Base-by-base conservation (phyloP, 78 protist species). In the Tieghemostelium lacteum region DNA sequence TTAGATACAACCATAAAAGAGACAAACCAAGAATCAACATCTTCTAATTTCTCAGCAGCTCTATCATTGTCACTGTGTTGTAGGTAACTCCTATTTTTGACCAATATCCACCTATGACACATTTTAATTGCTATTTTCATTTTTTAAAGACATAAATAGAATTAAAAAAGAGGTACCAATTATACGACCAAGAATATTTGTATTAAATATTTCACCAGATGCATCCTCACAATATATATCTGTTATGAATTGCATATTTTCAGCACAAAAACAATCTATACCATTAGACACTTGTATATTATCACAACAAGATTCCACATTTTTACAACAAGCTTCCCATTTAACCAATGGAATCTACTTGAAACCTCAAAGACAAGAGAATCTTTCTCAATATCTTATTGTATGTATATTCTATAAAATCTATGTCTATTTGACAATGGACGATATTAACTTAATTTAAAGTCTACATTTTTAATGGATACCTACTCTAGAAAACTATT, bases 241-340 rank as follows among this genome's bases (percentile, higher is more conserved):
- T 16, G 77, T 87, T 12, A 93, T 93, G 96, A 93, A 93, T 72
- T 77, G 87, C 60, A 87, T 93, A 19, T 93, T 93, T 40, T 76
- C 96, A 33, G 93, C 96, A 55, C 96, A 93, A 58, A 93, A 87
- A 57, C 92, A 92, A 40, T 50, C 64, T 1, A 92, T 86, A 28
- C 85, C 88, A n/a, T 80, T 93, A 29, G 96, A 93, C 42, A 31
- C 75, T 54, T 87, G 89, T 72, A 49, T 93, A 31, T 22, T 93
- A 0, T 37, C 87, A 12, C 37, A 60, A 37, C 33, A 33, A 16
- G 88, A 93, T 57, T 93, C 96, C 26, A 63, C 87, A 6, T 93
- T 93, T 73, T 63, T 93, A 39, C 96, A 93, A 75, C 96, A 93
- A 50, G 96, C 96, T 4, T 72, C 94, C 24, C 89, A 93, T 57